Base-by-base conservation (phyloP, 768 basidiomycete species). In the Suillus lakei region DNA sequence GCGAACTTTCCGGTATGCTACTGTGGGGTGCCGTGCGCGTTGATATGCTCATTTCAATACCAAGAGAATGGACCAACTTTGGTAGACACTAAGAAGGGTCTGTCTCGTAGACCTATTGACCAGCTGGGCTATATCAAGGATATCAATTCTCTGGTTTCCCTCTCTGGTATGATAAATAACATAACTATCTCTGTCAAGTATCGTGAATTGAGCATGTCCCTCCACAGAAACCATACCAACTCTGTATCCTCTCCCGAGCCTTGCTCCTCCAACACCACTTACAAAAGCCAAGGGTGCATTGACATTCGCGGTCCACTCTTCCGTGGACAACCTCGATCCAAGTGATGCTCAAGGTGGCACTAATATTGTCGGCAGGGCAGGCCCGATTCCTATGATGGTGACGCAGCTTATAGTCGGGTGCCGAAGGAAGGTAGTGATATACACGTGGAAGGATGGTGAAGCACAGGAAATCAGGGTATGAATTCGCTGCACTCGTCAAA, bases 391-490 rank as follows among this genome's bases (percentile, higher is more conserved):
- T 39, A 84, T 83, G 4, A 76, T 90, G 28, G 80, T 93, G n/a
- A 95, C 95, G 0, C 84, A 85, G 63, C 83, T 99, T 18, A 83
- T 93, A 15, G 84, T 98, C 5, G 97, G 96, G 32, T 98, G 96
- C 74, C 81, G 91, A 67, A 85, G 95, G 68, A 94, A 90, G 74
- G 86, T 93, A 8, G 89, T 96, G 1, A 79, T 98, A 18, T 95
- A 96, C 74, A 85, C 87, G 9, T 96, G 95, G 91, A 89, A 85
- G 67, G 93, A 96, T 70, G 92, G 93, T 21, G 90, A 95, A 64
- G 83, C 88, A 30, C 88, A 93, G 68, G 89, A 88, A 50, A 75
- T 82, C 58, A 89, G 88, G 81, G 93, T 93, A 70, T 62, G 83
- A 69, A 21, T 6, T 15, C 53, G 26, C 18, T 41, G 18, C 63